Evolutionary conservation across 2,329 filamentous ascomycete species (phyloP), one percentile per base, ranked within the genome.

Genomic region (Penicillium griseofulvum): DNA sequence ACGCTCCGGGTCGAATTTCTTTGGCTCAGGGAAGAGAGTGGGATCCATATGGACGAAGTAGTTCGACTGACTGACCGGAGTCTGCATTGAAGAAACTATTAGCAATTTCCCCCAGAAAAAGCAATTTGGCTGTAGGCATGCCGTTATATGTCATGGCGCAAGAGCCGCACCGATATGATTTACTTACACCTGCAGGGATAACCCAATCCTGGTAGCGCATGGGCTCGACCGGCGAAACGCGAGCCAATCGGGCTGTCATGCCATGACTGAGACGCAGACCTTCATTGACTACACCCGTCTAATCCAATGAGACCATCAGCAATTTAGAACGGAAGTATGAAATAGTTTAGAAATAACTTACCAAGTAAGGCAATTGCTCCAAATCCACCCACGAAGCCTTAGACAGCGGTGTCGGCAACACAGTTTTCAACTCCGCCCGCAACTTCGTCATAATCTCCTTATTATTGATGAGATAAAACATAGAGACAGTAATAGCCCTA

Each of bases 301-400:
- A 29, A 1, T n/a, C 10, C 12, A 12, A 8, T 1, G 1, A 19
- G 39, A 24, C 16, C 22, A 34, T 59, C 22, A 61, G 49, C 11
- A 37, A 37, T 45, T 6, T n/a, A 39, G 4, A 7, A n/a, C 17
- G 17, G 2, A 33, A 38, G 16, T 6, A 11, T 14, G 24, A 33
- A 28, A 3, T 10, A 2, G 24, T 6, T 1, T 7, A 8, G 39
- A 44, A 12, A 19, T 3, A 10, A 54, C 65, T 52, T 48, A 73
- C 71, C 53, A 77, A 56, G 56, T 75, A 76, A 0, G 74, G 73
- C n/a, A 76, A 54, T 44, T 64, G 62, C 60, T 77, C 73, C 26
- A 76, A 60, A 17, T 74, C 65, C 2, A 59, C 38, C 65, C 65
- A 68, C 6, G 61, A 54, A 24, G 62, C 61, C n/a, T 58, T 58